These are phyloP conservation scores for Botrytis fabae DNA, from an alignment of 2,329 filamentous ascomycete genomes.

Conservation along the genomic window DNA sequence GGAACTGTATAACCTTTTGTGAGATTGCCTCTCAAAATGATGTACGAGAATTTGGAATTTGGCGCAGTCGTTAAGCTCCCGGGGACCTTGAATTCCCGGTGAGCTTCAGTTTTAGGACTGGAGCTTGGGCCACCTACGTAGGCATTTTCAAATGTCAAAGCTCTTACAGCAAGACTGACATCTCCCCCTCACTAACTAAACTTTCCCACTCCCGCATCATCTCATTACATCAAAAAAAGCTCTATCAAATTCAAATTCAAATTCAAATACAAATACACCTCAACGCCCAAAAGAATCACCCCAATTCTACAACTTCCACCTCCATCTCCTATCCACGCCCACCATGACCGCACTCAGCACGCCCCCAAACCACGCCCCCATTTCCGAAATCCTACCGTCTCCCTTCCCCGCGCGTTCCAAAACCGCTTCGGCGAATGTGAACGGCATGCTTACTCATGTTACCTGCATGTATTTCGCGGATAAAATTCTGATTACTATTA, in stretches of 20 bases:
- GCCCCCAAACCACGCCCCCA: background rate
- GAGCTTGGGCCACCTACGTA: background rate
- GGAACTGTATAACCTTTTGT: too few species aligned
- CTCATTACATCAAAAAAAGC: background rate
- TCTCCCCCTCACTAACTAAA: background rate
- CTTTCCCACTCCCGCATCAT: too few species aligned
- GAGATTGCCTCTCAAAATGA: too few species aligned
- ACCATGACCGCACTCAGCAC: background rate
- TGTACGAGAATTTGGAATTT: background rate
- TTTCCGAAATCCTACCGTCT: constrained; percentile 26
- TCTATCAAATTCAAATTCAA: too few species aligned
- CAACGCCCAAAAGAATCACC: too few species aligned
- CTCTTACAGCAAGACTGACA: constrained; percentile 13
- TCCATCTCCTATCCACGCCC: background rate
- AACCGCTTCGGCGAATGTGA: constrained; percentile 59
- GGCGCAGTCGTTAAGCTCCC: too few species aligned
- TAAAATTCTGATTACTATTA: constrained; percentile 87
- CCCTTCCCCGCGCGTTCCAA: constrained; percentile 38
- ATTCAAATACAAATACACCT: background rate
- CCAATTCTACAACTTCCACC: background rate
- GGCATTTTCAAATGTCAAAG: background rate
- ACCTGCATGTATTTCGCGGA: constrained; percentile 76
- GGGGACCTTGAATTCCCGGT: background rate
- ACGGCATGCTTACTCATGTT: constrained; percentile 70
- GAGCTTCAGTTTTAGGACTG: background rate